Conservation (phyloP, 257 asterid species). For the Penstemon eatonii region DNA sequence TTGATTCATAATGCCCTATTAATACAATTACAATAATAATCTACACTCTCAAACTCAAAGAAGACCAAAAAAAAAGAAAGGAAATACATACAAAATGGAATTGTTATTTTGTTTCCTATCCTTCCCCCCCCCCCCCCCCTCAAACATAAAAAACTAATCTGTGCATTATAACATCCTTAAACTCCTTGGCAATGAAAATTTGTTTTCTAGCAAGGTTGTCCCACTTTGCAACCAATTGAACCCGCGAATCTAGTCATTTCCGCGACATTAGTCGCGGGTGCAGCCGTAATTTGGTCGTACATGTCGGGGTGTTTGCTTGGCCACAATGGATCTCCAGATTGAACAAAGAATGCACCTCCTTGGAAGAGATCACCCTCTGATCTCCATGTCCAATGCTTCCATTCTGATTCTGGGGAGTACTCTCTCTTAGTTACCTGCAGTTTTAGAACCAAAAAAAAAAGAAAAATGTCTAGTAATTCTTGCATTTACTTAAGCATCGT, state of each 20-base stretch:
- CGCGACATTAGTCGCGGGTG: conserved; percentile 38
- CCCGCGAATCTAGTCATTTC: conserved; percentile 67
- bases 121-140: neutral
- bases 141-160: neutral
- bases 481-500: too few species aligned
- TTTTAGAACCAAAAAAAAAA: neutral
- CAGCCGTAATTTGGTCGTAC: conserved; percentile 48
- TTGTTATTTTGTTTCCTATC: neutral
- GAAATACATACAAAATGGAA: neutral
- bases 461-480: too few species aligned
- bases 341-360: conserved; percentile 71
- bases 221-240: conserved; percentile 46
- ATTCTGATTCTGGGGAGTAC: conserved; percentile 39
- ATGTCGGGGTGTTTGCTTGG: conserved; percentile 45
- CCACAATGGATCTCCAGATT: conserved; percentile 68
- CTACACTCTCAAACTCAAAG: neutral
- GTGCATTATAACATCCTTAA: neutral
- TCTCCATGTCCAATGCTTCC: conserved; percentile 85
- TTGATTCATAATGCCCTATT: neutral
- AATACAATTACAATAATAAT: neutral
- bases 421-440: conserved; percentile 80
- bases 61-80: neutral
- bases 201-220: conserved; percentile 46
- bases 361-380: conserved; percentile 73
- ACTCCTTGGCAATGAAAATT: neutral